phyloP scores from a whole-genome alignment of 345 rosid genomes.

The Citrus inodora region DNA sequence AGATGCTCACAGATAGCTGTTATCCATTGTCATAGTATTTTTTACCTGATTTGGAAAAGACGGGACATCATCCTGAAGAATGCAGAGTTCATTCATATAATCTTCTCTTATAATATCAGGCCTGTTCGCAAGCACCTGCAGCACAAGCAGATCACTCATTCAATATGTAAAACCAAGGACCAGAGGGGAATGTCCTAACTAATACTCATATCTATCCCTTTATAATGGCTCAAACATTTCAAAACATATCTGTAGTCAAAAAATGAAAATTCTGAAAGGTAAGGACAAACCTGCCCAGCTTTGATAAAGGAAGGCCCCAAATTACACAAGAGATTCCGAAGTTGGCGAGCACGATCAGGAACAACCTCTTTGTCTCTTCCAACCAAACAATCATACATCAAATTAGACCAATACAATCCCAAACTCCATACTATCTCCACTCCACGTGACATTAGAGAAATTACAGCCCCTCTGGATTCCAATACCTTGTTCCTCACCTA shows the following conservation, averaged over 20 bases:
- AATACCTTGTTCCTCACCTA: slow-evolving; percentile 85
- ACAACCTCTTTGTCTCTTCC: slow-evolving; percentile 95
- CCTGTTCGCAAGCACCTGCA: slow-evolving; percentile 87
- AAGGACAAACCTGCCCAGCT: slow-evolving; percentile 80
- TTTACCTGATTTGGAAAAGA: slow-evolving; percentile 87
- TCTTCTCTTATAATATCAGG: slow-evolving; percentile 97
- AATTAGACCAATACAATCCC: slow-evolving; percentile 86
- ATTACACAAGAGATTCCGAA: slow-evolving; percentile 86
- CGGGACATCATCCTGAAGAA: slow-evolving; percentile 97
- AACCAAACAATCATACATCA: slow-evolving; percentile 75
- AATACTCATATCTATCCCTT: not conserved
- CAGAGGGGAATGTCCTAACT: not conserved
- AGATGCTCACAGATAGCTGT: not conserved
- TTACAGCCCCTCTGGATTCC: slow-evolving; percentile 67
- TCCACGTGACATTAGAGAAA: slow-evolving; percentile 69
- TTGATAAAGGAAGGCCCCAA: slow-evolving; percentile 96
- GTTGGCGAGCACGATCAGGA: slow-evolving; percentile 87
- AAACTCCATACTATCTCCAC: slow-evolving; percentile 90
- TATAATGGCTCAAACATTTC: not conserved
- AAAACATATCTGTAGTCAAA: not conserved
- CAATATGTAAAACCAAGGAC: not conserved
- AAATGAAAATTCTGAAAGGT: not conserved
- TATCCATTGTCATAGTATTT: not conserved
- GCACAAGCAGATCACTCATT: slow-evolving; percentile 8
- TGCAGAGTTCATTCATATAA: slow-evolving; percentile 96